phyloP scores from a whole-genome alignment of 2,329 filamentous ascomycete species.

The Septoria linicola region DNA sequence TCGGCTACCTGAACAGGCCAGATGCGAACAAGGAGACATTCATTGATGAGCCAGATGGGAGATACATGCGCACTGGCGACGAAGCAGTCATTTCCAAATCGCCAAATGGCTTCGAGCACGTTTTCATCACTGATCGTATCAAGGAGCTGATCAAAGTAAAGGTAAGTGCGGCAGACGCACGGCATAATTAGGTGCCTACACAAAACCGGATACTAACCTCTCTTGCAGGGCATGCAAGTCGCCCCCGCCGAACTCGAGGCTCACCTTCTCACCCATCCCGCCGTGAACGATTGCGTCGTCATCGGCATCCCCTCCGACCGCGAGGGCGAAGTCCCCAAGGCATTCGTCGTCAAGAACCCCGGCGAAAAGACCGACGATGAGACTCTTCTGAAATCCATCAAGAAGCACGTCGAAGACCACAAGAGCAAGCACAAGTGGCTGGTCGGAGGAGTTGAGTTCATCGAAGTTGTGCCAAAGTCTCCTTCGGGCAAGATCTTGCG shows the following conservation, averaged over 20 bases:
- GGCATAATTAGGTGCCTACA: too few species aligned
- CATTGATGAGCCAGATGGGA: constrained; percentile 57
- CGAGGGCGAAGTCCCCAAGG: constrained; percentile 63
- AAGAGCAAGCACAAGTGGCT: constrained; percentile 64
- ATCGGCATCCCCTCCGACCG: constrained; percentile 67
- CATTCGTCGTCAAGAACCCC: constrained; percentile 61
- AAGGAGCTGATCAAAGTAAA: constrained; percentile 58
- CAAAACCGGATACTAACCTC: too few species aligned
- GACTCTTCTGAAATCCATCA: constrained; percentile 51
- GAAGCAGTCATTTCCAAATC: constrained; percentile 69
- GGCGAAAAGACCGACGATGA: constrained; percentile 51
- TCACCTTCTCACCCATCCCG: constrained; percentile 70
- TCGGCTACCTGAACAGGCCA: constrained; percentile 86
- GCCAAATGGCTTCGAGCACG: constrained; percentile 69
- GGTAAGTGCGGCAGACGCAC: constrained; percentile 48
- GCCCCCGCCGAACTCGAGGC: constrained; percentile 81
- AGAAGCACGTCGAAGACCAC: constrained; percentile 59
- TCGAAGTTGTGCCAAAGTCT: constrained; percentile 60
- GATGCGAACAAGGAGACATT: constrained; percentile 75
- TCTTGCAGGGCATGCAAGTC: constrained; percentile 57
- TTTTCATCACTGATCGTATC: constrained; percentile 81
- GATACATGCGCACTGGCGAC: constrained; percentile 76
- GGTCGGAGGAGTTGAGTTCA: constrained; percentile 59
- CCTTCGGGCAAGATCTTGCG: constrained; percentile 64
- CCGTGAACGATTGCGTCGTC: constrained; percentile 76